Evolutionary conservation across 768 basidiomycete species (phyloP).

Genomic region (Amanita rimosa): DNA sequence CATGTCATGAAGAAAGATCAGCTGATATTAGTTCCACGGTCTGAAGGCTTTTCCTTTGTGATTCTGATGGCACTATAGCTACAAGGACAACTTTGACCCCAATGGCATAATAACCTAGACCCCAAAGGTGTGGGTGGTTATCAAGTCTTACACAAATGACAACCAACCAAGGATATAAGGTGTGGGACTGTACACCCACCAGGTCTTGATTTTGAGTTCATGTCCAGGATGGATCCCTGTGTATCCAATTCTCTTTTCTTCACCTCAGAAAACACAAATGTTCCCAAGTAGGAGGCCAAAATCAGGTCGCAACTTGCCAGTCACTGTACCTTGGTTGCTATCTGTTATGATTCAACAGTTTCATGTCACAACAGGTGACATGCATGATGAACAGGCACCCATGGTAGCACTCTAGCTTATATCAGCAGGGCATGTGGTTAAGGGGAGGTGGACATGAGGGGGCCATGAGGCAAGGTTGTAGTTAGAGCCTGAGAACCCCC

Average conservation of each 20-base stretch:
- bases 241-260: neutral
- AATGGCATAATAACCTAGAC: neutral
- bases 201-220: neutral
- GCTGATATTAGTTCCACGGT: neutral
- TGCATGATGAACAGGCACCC: no score
- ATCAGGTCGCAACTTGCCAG: neutral
- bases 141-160: neutral
- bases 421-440: no score
- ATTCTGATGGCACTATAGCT: neutral
- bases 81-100: neutral
- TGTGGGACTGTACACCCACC: neutral
- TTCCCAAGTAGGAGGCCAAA: neutral
- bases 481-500: no score
- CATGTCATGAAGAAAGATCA: slow-evolving; percentile 4
- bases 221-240: neutral
- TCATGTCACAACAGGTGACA: no score
- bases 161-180: slow-evolving; percentile 1
- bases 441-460: no score
- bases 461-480: no score
- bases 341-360: no score
- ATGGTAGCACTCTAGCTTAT: no score
- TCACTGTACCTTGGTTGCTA: slow-evolving; percentile 11
- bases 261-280: slow-evolving; percentile 1
- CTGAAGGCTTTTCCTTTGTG: neutral
- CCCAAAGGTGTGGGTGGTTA: neutral